These are phyloP conservation scores for Groenewaldozyma sp. DNA, from an alignment of 1,139 yeast species.

Conservation along the genomic window DNA sequence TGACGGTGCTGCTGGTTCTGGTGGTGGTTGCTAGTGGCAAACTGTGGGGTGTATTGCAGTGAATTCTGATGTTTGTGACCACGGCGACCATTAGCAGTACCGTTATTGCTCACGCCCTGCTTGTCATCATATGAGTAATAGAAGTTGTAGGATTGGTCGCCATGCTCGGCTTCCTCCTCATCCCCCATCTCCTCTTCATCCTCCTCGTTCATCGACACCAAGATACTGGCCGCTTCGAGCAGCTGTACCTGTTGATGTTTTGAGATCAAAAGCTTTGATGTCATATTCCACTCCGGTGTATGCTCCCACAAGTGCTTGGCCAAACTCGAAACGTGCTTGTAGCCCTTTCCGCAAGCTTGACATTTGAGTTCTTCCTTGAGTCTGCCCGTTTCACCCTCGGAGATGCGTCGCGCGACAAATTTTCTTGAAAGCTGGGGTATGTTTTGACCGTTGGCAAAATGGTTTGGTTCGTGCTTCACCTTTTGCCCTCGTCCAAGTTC, in stretches of 20 bases:
- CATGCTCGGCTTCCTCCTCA: neutral
- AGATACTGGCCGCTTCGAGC: constrained; percentile 77
- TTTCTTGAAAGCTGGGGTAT: constrained; percentile 43
- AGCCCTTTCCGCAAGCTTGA: constrained; percentile 86
- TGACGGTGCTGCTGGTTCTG: neutral
- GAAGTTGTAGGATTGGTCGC: neutral
- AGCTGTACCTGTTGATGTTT: constrained; percentile 88
- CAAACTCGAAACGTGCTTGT: constrained; percentile 73
- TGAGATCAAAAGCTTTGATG: constrained; percentile 69
- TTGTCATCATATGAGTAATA: constrained; percentile 1
- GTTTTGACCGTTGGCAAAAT: constrained; percentile 4
- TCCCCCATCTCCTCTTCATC: constrained; percentile 20
- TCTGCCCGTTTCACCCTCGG: constrained; percentile 81
- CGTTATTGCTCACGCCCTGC: too few relatives aligned
- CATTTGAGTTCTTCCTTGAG: constrained; percentile 75
- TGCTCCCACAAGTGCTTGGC: constrained; percentile 78
- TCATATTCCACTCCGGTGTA: constrained; percentile 87
- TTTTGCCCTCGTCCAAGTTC: neutral
- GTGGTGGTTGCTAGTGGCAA: too few relatives aligned
- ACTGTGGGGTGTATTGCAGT: too few relatives aligned
- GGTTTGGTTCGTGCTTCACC: too few relatives aligned
- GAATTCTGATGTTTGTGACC: too few relatives aligned
- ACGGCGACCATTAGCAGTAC: too few relatives aligned
- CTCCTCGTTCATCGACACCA: constrained; percentile 70
- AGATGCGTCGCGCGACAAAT: constrained; percentile 70